phyloP scores from a whole-genome alignment of 805 yeast species.

The Yarrowia sp. region DNA sequence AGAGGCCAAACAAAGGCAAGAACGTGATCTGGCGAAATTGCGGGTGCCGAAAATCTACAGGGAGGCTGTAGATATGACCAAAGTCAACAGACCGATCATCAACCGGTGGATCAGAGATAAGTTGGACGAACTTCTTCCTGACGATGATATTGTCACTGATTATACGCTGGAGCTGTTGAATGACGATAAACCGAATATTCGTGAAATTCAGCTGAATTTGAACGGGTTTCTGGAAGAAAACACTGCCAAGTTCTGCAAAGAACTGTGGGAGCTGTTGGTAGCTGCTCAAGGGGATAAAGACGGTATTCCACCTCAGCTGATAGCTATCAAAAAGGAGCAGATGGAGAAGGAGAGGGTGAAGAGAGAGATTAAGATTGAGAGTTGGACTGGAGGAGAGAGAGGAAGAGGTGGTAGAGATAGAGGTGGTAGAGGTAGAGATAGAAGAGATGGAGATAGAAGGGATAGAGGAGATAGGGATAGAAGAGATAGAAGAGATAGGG shows the following conservation, averaged over 20 bases:
- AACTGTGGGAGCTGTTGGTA: constrained; percentile 56
- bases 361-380: constrained; percentile 42
- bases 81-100: constrained; percentile 54
- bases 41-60: constrained; percentile 47
- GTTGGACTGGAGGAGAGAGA: constrained; percentile 1
- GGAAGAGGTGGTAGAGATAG: background rate
- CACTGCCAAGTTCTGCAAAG: constrained; percentile 52
- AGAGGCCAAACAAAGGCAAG: constrained; percentile 16
- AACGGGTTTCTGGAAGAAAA: constrained; percentile 56
- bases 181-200: constrained; percentile 52
- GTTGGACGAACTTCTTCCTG: constrained; percentile 54
- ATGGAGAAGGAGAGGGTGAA: constrained; percentile 48
- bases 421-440: background rate
- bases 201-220: constrained; percentile 55
- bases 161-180: constrained; percentile 56
- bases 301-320: constrained; percentile 56
- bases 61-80: constrained; percentile 51
- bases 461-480: constrained; percentile 57
- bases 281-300: constrained; percentile 56
- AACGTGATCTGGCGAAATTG: constrained; percentile 39
- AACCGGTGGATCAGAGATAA: constrained; percentile 53
- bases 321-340: constrained; percentile 40
- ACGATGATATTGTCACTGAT: constrained; percentile 60
- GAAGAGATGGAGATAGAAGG: constrained; percentile 68
- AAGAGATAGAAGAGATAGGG: constrained; percentile 5